Conservation (phyloP, 192 early-diverging fungal genomes). For the Borealophlyctis nickersoniae region DNA sequence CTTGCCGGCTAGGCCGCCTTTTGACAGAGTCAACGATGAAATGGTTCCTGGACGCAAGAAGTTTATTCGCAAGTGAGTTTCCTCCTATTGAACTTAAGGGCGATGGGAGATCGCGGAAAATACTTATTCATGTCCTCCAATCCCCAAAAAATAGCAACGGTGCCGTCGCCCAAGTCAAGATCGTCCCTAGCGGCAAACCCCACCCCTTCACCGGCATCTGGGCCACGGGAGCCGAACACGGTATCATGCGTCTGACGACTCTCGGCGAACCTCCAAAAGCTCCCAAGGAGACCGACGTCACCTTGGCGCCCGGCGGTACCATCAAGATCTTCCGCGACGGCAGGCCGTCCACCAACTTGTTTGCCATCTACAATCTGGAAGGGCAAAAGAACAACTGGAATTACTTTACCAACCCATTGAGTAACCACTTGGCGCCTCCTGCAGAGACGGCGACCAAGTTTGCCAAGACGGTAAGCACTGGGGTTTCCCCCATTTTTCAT, state of each 20-base stretch:
- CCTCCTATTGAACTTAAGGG: neutral
- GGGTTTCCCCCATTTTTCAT: too few species aligned
- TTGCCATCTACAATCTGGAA: conserved; percentile 13
- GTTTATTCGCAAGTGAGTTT: conserved; percentile 19
- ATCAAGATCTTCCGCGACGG: conserved; percentile 11
- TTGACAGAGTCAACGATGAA: conserved; percentile 8
- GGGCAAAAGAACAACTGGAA: conserved; percentile 14
- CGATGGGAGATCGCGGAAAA: neutral
- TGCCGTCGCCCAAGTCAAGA: conserved; percentile 11
- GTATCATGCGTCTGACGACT: conserved; percentile 18
- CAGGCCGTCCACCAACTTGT: conserved; percentile 14
- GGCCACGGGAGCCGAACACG: conserved; percentile 3
- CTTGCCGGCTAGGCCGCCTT: conserved; percentile 6
- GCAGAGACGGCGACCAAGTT: neutral
- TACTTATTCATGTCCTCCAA: neutral
- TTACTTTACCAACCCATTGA: conserved; percentile 11
- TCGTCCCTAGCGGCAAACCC: neutral
- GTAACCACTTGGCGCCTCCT: conserved; percentile 15
- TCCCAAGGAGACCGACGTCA: conserved; percentile 7
- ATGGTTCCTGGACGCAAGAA: conserved; percentile 17
- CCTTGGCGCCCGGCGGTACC: conserved; percentile 18
- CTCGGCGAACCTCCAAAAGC: conserved; percentile 14
- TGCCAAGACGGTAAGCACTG: conserved; percentile 1
- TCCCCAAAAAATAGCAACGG: conserved; percentile 1
- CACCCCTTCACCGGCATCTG: conserved; percentile 20